Percentiles rank a stretch among this genome's conserved stretches.
These are phyloP conservation scores for Zymoseptoria brevis DNA, from an alignment of 2,329 filamentous ascomycete species.

Conservation along the genomic window DNA sequence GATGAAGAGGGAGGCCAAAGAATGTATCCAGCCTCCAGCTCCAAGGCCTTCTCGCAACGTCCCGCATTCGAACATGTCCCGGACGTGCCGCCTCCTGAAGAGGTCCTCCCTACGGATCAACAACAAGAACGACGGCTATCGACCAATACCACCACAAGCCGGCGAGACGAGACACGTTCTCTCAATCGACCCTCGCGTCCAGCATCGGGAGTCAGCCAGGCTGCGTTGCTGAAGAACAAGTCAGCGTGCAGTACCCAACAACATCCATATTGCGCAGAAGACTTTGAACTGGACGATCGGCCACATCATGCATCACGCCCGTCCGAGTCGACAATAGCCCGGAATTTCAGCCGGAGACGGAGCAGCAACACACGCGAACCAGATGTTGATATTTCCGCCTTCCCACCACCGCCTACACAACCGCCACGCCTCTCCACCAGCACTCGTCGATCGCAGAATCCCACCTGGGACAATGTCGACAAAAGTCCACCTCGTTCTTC, in stretches of 20 bases:
- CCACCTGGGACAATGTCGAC: not conserved
- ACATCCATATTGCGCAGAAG: not conserved
- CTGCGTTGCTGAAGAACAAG: constrained; percentile 1
- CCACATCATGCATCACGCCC: not conserved
- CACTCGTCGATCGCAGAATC: constrained; percentile 5
- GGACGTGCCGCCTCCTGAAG: constrained; percentile 3
- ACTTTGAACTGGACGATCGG: not conserved
- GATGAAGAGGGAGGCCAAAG: not conserved
- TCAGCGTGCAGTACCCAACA: not conserved
- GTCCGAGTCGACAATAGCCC: constrained; percentile 4
- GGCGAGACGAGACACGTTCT: constrained; percentile 17
- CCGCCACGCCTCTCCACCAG: constrained; percentile 11
- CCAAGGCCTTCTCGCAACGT: not conserved
- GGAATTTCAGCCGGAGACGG: constrained; percentile 14
- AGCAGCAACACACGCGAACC: constrained; percentile 8
- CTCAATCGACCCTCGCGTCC: constrained; percentile 11
- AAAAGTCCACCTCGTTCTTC: not conserved
- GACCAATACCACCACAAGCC: constrained; percentile 15
- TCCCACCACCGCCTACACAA: constrained; percentile 13
- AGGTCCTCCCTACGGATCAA: not conserved
- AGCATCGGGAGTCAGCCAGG: constrained; percentile 10
- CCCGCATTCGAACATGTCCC: constrained; percentile 1
- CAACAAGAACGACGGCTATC: constrained; percentile 5
- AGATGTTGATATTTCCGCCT: constrained; percentile 7
- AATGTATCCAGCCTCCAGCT: not conserved